phyloP scores from a whole-genome alignment of 1,139 yeast genomes.

The Saccharomyces pastorianus region DNA sequence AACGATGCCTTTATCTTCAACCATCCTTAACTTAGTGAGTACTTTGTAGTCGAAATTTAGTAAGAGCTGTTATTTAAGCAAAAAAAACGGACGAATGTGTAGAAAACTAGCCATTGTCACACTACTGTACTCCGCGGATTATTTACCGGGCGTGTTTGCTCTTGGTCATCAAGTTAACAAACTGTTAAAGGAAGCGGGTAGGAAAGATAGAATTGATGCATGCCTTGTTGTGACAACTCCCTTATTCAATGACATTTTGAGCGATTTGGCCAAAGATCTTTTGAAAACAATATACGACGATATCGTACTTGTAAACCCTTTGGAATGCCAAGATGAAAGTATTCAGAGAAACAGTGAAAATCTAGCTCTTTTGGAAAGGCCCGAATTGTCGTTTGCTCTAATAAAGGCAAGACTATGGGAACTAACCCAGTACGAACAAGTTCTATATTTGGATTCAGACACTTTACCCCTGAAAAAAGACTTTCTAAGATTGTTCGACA shows the following conservation, averaged over 20 bases:
- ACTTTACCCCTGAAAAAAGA: conserved; percentile 48
- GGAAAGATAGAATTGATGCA: conserved; percentile 7
- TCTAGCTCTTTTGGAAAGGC: conserved; percentile 49
- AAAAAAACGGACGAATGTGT: background rate
- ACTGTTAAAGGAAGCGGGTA: conserved; percentile 8
- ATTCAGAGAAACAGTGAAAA: conserved; percentile 32
- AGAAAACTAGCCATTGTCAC: conserved; percentile 49
- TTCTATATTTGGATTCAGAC: conserved; percentile 79
- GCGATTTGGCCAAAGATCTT: conserved; percentile 14
- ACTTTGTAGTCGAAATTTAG: background rate
- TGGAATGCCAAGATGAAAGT: conserved; percentile 12
- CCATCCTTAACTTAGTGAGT: background rate
- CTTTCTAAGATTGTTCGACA: conserved; percentile 18
- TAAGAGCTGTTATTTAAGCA: background rate
- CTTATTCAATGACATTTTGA: conserved; percentile 15
- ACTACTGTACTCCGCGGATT: conserved; percentile 53
- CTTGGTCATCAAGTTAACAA: conserved; percentile 37
- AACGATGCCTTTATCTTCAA: background rate
- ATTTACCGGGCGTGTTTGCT: conserved; percentile 71
- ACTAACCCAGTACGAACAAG: conserved; percentile 47
- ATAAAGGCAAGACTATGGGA: conserved; percentile 73
- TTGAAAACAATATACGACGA: conserved; percentile 23
- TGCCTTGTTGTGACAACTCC: conserved; percentile 19
- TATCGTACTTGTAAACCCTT: conserved; percentile 29
- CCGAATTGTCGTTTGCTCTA: conserved; percentile 64